Conservation (phyloP, 106 monocot species). For the Hemerocallis citrina region DNA sequence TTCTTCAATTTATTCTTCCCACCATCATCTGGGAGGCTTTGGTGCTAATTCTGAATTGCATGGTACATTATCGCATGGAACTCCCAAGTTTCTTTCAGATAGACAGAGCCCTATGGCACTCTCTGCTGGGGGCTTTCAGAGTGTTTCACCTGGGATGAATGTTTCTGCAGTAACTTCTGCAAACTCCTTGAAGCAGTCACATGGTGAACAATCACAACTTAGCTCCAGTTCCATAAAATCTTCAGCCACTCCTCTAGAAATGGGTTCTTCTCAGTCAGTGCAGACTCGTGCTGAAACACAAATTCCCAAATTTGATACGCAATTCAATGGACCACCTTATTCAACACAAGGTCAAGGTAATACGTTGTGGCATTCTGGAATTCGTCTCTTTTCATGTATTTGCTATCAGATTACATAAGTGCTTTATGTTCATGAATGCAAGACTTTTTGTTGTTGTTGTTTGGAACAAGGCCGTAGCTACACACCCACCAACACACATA, state of each 20-base stretch:
- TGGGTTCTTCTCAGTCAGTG: conserved; percentile 2
- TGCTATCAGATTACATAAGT: neutral
- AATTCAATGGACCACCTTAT: conserved; percentile 20
- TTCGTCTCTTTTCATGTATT: neutral
- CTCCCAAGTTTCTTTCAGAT: conserved; percentile 31
- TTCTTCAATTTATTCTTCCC: conserved; percentile 16
- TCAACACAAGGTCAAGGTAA: conserved; percentile 29
- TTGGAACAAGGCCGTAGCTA: too few species aligned
- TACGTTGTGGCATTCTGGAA: neutral
- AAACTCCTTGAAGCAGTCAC: conserved; percentile 22
- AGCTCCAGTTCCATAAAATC: conserved; percentile 16
- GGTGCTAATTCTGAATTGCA: too few species aligned
- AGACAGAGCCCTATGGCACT: conserved; percentile 20
- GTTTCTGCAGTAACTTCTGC: conserved; percentile 16
- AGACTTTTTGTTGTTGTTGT: neutral
- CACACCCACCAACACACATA: too few species aligned
- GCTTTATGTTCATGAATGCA: neutral
- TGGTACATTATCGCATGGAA: conserved; percentile 22
- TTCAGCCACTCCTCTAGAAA: conserved; percentile 4
- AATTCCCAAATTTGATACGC: conserved; percentile 29
- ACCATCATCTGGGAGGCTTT: conserved; percentile 15
- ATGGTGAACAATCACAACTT: conserved; percentile 11
- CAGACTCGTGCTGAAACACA: conserved; percentile 9
- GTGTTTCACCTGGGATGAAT: conserved; percentile 18
- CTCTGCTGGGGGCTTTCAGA: conserved; percentile 29